Evolutionary conservation across 805 yeast species (phyloP), one percentile per base, ranked within the genome.

Genomic region (Saturnispora gosingensis): DNA sequence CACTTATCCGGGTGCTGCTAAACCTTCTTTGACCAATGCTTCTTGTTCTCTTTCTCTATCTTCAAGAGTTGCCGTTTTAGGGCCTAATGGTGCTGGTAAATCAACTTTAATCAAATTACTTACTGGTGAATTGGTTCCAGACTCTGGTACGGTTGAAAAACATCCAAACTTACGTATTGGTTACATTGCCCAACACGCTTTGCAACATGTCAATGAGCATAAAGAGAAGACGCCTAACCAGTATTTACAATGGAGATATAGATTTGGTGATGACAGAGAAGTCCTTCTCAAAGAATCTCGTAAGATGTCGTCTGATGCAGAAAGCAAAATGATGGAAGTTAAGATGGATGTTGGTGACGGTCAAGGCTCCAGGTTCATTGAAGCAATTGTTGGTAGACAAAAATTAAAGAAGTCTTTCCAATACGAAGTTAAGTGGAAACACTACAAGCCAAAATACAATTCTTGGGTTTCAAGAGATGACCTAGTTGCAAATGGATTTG

Each of bases 1-100:
- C 70, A 63, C 86, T 40, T 91, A 93, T 66, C 97, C 98, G 27
- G 95, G 96, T 53, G 87, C 89, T 27, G 69, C 80, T 18, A 86
- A 87, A 66, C 95, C 96, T 34, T 87, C 96, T 2, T 74, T 91
- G 61, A 65, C 68, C 30, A 64, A 86, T 64, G 93, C 89, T 38
- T 84, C 96, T 2, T 87, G 95, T 70, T 85, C 96, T n/a, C 76
- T 93, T 54, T 86, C 96, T 3, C 74, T 91, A 58, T 87, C 96
- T n/a, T 91, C 98, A 34, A 83, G 99, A 72, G 96, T 91, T 57
- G 98, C 98, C 45, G 82, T 93, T 62, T 72, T 93, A 53, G 99
- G 99, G 51, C 97, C 98, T 56, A 91, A 91, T 68, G 99, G 99
- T 77, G 99, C 99, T 49, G 99, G 99, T 74, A 91, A 91, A 69